Evolutionary conservation across 2,329 filamentous ascomycete species (phyloP).

Genomic region (Alternaria dauci): DNA sequence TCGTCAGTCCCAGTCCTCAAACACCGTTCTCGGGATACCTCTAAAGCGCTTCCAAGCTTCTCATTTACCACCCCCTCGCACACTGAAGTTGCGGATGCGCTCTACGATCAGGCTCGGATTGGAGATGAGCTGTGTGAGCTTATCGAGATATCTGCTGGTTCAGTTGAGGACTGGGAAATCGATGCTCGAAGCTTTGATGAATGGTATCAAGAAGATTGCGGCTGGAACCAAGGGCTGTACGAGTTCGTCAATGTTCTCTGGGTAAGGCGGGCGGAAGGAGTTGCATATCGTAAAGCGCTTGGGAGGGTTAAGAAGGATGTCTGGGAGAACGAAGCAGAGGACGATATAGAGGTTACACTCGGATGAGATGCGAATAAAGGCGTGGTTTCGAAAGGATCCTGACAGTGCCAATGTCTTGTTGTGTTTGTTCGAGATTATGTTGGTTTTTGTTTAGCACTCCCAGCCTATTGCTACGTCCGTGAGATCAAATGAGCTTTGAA

Average conservation of each 20-base stretch:
- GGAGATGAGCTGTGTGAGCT: conserved; percentile 10
- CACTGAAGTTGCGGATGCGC: background rate
- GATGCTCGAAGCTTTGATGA: conserved; percentile 25
- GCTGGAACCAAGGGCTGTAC: conserved; percentile 16
- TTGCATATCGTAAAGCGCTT: conserved; percentile 31
- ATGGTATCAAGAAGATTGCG: conserved; percentile 12
- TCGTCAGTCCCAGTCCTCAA: background rate
- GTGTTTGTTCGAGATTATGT: background rate
- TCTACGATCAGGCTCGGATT: background rate
- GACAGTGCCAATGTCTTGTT: background rate
- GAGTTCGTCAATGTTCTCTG: conserved; percentile 34
- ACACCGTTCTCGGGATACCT: background rate
- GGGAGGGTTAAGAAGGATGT: conserved; percentile 25
- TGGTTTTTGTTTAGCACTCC: background rate
- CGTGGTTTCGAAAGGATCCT: background rate
- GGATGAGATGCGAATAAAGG: background rate
- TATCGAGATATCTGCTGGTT: conserved; percentile 26
- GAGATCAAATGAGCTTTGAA: too few species aligned
- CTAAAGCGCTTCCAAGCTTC: background rate
- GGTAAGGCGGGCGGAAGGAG: conserved; percentile 26
- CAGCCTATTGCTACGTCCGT: background rate
- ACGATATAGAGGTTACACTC: background rate
- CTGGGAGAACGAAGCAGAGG: conserved; percentile 16
- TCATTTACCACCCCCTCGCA: background rate
- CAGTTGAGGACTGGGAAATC: conserved; percentile 17